Evolutionary conservation across 441 rosid species (phyloP).

Genomic region (Erodium moschatum): DNA sequence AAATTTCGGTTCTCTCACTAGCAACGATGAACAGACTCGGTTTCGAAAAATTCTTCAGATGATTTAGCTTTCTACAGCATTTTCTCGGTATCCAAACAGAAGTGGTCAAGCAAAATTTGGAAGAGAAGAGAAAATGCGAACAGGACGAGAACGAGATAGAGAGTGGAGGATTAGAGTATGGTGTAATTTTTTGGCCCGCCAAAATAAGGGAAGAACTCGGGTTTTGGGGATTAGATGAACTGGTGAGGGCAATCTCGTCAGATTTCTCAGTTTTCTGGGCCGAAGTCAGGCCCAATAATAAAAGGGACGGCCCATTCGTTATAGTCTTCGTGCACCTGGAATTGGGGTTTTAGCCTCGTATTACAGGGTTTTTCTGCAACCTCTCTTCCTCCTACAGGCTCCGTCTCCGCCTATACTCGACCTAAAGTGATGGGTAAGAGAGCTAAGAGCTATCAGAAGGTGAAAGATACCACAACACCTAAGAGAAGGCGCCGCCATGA

Average conservation of each 20-base stretch:
- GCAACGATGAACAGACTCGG: neutral
- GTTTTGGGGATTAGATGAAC: neutral
- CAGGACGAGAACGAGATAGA: neutral
- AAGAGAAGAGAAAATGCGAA: neutral
- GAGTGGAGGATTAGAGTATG: too few species aligned
- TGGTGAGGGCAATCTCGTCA: conserved; percentile 2
- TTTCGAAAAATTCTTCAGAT: neutral
- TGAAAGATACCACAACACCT: conserved; percentile 28
- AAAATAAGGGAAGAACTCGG: neutral
- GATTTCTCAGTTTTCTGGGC: neutral
- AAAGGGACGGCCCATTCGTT: neutral
- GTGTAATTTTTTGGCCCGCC: conserved; percentile 5
- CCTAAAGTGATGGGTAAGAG: conserved; percentile 33
- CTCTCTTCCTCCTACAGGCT: neutral
- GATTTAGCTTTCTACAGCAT: neutral
- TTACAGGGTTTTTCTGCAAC: neutral
- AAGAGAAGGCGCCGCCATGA: conserved; percentile 32
- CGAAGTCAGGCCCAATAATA: neutral
- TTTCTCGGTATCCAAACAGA: conserved; percentile 6
- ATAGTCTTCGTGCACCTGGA: neutral
- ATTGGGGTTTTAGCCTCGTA: neutral
- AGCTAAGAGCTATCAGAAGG: conserved; percentile 31
- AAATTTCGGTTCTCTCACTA: neutral
- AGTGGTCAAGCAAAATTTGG: neutral
- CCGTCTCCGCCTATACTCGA: neutral